Evolutionary conservation across 2,329 filamentous ascomycete species (phyloP).

Genomic region (Scytalidium lignicola): DNA sequence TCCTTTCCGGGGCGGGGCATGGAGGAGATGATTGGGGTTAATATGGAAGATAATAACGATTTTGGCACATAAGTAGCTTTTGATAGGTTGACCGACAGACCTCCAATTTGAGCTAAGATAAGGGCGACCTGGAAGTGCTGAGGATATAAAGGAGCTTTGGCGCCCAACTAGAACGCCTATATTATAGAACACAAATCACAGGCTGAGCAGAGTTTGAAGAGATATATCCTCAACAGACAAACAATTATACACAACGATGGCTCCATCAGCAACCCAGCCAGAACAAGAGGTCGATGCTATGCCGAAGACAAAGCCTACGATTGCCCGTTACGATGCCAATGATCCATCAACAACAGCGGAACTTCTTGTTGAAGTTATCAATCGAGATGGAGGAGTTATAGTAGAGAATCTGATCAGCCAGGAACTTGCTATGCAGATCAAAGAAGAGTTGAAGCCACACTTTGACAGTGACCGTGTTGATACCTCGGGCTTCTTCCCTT

Average conservation of each 20-base stretch:
- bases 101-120: neutral
- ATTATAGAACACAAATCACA: neutral
- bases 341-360: neutral
- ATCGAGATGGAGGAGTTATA: conserved; percentile 32
- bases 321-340: conserved; percentile 4
- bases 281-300: neutral
- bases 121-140: neutral
- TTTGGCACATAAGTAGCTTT: neutral
- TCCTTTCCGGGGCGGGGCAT: no score
- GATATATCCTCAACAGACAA: no score
- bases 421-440: conserved; percentile 30
- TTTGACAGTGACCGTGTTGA: conserved; percentile 33
- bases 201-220: no score
- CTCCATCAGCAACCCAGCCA: neutral
- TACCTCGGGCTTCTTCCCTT: conserved; percentile 34
- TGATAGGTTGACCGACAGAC: neutral
- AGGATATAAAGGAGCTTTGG: neutral
- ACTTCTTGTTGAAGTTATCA: conserved; percentile 3
- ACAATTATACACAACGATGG: neutral
- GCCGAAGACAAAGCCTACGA: neutral
- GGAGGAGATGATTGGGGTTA: neutral
- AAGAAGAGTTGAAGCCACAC: conserved; percentile 31
- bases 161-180: neutral
- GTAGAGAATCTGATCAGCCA: conserved; percentile 30
- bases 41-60: neutral